phyloP scores from a whole-genome alignment of 306 rosid species.

The Hippophae gyantsensis region DNA sequence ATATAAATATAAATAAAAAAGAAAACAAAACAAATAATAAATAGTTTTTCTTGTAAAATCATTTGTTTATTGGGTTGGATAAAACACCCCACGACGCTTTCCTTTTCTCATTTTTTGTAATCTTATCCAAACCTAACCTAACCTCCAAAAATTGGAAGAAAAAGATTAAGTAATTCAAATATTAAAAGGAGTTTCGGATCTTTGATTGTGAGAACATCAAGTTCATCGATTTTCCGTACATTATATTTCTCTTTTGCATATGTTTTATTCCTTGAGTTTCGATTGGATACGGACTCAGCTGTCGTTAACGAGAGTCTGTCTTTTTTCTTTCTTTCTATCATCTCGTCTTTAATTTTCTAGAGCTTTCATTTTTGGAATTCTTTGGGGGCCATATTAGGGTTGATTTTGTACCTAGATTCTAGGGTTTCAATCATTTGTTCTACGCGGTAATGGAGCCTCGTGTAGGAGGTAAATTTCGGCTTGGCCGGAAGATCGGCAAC shows the following conservation, averaged over 20 bases:
- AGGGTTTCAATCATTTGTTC: constrained; percentile 22
- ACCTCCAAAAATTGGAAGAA: not conserved
- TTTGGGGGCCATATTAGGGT: constrained; percentile 11
- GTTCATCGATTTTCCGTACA: too few relatives aligned
- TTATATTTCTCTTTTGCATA: too few relatives aligned
- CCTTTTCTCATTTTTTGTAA: not conserved
- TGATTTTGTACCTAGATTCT: constrained; percentile 19
- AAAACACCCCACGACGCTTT: not conserved
- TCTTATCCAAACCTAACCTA: not conserved
- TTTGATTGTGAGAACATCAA: too few relatives aligned
- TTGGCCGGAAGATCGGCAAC: constrained; percentile 91
- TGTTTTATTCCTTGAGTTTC: too few relatives aligned
- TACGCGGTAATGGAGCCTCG: constrained; percentile 72
- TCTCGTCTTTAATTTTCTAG: too few relatives aligned
- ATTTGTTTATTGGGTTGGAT: not conserved
- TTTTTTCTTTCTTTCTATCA: too few relatives aligned
- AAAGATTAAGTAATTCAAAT: not conserved
- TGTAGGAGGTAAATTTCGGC: constrained; percentile 76
- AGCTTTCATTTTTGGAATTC: too few relatives aligned
- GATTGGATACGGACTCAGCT: too few relatives aligned
- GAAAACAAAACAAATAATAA: not conserved
- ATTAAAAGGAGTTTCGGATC: not conserved
- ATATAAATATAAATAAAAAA: not conserved
- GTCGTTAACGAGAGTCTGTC: too few relatives aligned
- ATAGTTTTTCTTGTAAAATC: too few relatives aligned